Conservation (phyloP, 768 basidiomycete genomes). For the Rhodotorula graminis region DNA sequence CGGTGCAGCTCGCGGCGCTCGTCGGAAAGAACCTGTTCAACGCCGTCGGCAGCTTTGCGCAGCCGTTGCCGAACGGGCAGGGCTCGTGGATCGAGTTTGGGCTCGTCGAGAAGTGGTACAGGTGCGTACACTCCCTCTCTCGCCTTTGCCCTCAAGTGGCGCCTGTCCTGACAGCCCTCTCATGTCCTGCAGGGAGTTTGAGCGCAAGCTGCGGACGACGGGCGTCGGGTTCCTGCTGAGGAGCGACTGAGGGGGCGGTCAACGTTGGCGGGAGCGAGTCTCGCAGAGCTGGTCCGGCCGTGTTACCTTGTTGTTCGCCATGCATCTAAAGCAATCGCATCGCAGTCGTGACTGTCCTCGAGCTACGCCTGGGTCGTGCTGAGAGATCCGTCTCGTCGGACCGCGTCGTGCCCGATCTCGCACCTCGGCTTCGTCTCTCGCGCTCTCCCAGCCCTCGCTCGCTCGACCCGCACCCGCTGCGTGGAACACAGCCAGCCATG, state of each 20-base stretch:
- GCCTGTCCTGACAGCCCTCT: no score
- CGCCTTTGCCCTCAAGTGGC: no score
- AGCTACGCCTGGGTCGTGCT: no score
- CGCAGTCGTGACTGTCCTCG: not conserved
- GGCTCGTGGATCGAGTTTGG: conserved; percentile 21
- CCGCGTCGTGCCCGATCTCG: not conserved
- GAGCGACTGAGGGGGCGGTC: conserved; percentile 1
- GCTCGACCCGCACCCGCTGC: not conserved
- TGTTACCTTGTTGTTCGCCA: not conserved
- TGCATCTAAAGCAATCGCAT: not conserved
- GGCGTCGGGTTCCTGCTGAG: conserved; percentile 30
- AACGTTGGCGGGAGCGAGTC: no score
- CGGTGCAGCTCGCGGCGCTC: conserved; percentile 26
- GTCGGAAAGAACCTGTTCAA: conserved; percentile 35
- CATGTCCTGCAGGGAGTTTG: conserved; percentile 29
- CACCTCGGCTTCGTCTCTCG: not conserved
- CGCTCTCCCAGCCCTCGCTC: not conserved
- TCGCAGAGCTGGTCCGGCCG: not conserved
- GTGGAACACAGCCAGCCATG: not conserved
- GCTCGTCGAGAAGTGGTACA: conserved; percentile 30
- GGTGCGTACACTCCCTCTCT: not conserved
- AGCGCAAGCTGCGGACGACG: conserved; percentile 25
- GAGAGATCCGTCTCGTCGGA: not conserved
- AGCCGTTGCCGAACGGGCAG: conserved; percentile 15
- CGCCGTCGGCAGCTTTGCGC: conserved; percentile 17